Evolutionary conservation across 768 basidiomycete genomes (phyloP).

Genomic region (Leccinum obscurum): DNA sequence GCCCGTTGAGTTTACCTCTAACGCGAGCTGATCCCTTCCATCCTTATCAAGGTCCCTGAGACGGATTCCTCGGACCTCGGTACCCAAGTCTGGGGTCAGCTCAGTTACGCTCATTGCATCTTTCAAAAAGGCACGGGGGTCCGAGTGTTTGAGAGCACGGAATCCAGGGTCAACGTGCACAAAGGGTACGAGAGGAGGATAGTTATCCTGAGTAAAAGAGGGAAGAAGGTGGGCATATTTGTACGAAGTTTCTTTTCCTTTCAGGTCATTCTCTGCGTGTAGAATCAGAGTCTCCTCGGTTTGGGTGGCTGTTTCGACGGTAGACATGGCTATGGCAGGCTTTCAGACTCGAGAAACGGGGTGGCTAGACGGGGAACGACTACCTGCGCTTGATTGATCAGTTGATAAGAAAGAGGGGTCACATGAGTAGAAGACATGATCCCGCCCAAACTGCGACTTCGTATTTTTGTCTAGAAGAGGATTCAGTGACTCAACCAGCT

Average conservation of each 20-base stretch:
- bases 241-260: constrained; percentile 38
- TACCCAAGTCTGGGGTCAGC: constrained; percentile 67
- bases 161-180: constrained; percentile 75
- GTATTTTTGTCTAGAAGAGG: constrained; percentile 12
- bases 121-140: constrained; percentile 70
- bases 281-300: constrained; percentile 6
- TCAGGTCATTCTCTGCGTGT: neutral
- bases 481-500: neutral
- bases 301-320: constrained; percentile 17
- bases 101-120: constrained; percentile 56
- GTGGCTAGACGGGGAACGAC: no score
- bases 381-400: neutral
- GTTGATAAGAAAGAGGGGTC: constrained; percentile 5
- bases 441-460: constrained; percentile 2
- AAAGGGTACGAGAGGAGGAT: constrained; percentile 70
- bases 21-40: constrained; percentile 68
- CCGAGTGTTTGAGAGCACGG: constrained; percentile 62
- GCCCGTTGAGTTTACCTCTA: constrained; percentile 48
- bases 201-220: constrained; percentile 55
- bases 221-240: constrained; percentile 72
- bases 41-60: constrained; percentile 58
- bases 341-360: neutral
- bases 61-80: constrained; percentile 50
- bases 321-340: constrained; percentile 9
- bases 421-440: constrained; percentile 1